Evolutionary conservation across 768 basidiomycete species (phyloP).

Genomic region (Termitomyces sp.): DNA sequence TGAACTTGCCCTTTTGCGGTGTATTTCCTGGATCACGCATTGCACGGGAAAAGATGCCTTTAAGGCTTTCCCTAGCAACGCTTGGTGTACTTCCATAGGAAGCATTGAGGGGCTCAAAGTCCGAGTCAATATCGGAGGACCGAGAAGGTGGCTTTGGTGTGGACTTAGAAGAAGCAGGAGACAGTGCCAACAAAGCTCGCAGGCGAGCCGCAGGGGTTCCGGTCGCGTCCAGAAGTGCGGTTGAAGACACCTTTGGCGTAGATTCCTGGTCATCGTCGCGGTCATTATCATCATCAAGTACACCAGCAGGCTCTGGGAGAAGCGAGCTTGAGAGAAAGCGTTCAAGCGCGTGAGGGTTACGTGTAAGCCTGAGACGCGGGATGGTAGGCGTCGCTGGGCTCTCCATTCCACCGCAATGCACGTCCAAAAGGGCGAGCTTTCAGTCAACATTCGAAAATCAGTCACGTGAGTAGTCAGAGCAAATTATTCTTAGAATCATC

Average conservation of each 20-base stretch:
- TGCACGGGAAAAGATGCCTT: slow-evolving; percentile 61
- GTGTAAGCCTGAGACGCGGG: slow-evolving; percentile 33
- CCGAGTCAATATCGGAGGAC: slow-evolving; percentile 49
- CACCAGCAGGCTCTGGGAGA: slow-evolving; percentile 26
- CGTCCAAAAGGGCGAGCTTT: background rate
- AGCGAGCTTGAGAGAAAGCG: slow-evolving; percentile 27
- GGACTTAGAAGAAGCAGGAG: slow-evolving; percentile 31
- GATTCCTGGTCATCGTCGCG: slow-evolving; percentile 33
- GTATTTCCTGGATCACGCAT: slow-evolving; percentile 61
- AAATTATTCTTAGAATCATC: background rate
- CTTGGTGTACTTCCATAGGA: slow-evolving; percentile 33
- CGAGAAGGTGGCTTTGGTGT: slow-evolving; percentile 24
- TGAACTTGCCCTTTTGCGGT: slow-evolving; percentile 43
- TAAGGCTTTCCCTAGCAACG: slow-evolving; percentile 53
- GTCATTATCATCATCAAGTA: slow-evolving; percentile 19
- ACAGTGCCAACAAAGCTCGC: slow-evolving; percentile 53
- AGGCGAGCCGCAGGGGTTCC: slow-evolving; percentile 58
- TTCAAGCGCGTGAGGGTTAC: slow-evolving; percentile 21
- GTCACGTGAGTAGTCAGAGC: background rate
- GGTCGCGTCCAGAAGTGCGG: slow-evolving; percentile 15
- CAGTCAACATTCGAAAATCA: background rate
- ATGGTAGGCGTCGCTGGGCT: slow-evolving; percentile 15
- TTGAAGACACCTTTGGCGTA: slow-evolving; percentile 31
- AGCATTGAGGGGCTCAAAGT: slow-evolving; percentile 47
- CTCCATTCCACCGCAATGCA: slow-evolving; percentile 22